phyloP scores from a whole-genome alignment of 306 rosid species.

The Citrullus colocynthis region DNA sequence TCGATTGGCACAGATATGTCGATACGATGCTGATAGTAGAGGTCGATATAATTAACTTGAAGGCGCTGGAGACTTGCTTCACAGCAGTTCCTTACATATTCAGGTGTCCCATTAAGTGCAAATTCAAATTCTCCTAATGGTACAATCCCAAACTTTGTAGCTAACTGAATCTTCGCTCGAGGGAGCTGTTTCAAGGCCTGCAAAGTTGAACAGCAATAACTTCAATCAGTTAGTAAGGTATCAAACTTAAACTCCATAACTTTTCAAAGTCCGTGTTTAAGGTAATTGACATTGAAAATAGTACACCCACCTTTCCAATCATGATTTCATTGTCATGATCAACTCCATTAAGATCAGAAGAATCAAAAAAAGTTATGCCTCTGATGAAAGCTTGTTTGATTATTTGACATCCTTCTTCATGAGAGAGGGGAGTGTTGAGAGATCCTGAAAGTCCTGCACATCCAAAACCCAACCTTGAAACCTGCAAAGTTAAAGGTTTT shows the following conservation, averaged over 20 bases:
- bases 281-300: not conserved
- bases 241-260: not conserved
- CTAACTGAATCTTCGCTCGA: slow-evolving; percentile 48
- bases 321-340: slow-evolving; percentile 50
- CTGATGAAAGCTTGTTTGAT: slow-evolving; percentile 51
- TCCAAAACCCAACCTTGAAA: slow-evolving; percentile 79
- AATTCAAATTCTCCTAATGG: slow-evolving; percentile 12
- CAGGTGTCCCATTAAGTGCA: slow-evolving; percentile 50
- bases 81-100: slow-evolving; percentile 58
- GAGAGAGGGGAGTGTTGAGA: slow-evolving; percentile 48
- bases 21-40: slow-evolving; percentile 66
- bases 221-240: not conserved
- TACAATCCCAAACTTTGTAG: slow-evolving; percentile 52
- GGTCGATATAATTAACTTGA: slow-evolving; percentile 60
- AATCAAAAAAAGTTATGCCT: slow-evolving; percentile 65
- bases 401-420: slow-evolving; percentile 48
- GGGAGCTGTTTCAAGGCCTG: slow-evolving; percentile 68
- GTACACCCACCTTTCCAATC: slow-evolving; percentile 48
- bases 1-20: slow-evolving; percentile 71
- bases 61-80: slow-evolving; percentile 69
- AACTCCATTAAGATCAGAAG: slow-evolving; percentile 49
- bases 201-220: not conserved
- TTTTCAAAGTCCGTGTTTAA: not conserved
- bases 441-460: slow-evolving; percentile 62
- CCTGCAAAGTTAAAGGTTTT: slow-evolving; percentile 22